Conservation (phyloP, 306 rosid species). For the Begonia masoniana region DNA sequence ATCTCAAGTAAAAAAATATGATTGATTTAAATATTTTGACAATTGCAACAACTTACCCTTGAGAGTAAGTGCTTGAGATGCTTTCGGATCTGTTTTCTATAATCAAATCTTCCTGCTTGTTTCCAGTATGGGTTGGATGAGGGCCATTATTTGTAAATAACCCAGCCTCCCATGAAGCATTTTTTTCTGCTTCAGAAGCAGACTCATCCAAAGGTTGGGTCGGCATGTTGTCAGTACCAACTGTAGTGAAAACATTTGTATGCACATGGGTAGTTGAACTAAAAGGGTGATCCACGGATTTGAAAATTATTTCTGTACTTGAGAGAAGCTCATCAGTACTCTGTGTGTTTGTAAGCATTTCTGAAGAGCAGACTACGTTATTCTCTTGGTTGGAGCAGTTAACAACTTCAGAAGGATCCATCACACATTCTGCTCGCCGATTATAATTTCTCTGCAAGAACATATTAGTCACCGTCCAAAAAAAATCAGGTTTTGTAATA, state of each 20-base stretch:
- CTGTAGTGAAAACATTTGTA: slow-evolving; percentile 43
- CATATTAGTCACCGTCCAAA: slow-evolving; percentile 4
- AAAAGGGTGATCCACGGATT: slow-evolving; percentile 29
- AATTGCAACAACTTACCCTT: slow-evolving; percentile 44
- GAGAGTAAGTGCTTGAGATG: slow-evolving; percentile 71
- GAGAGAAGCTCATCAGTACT: slow-evolving; percentile 47
- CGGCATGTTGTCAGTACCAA: slow-evolving; percentile 40
- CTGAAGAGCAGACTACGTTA: slow-evolving; percentile 25
- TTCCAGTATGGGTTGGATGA: slow-evolving; percentile 22
- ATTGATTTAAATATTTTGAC: background rate
- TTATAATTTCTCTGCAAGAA: slow-evolving; percentile 57
- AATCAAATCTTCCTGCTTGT: slow-evolving; percentile 37
- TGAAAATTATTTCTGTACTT: slow-evolving; percentile 33
- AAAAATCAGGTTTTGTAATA: too few species aligned
- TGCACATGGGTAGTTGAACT: slow-evolving; percentile 39
- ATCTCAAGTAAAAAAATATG: too few species aligned
- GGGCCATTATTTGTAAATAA: slow-evolving; percentile 22
- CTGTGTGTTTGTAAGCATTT: slow-evolving; percentile 33
- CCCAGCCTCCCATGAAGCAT: slow-evolving; percentile 35
- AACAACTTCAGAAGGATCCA: slow-evolving; percentile 42
- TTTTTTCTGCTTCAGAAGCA: slow-evolving; percentile 27
- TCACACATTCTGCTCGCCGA: slow-evolving; percentile 37
- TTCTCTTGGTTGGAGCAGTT: slow-evolving; percentile 49
- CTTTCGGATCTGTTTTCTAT: slow-evolving; percentile 33
- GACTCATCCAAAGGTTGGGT: slow-evolving; percentile 45